These are phyloP conservation scores for Alternaria brassicicola DNA, from an alignment of 2,329 filamentous ascomycete species.

Conservation along the genomic window DNA sequence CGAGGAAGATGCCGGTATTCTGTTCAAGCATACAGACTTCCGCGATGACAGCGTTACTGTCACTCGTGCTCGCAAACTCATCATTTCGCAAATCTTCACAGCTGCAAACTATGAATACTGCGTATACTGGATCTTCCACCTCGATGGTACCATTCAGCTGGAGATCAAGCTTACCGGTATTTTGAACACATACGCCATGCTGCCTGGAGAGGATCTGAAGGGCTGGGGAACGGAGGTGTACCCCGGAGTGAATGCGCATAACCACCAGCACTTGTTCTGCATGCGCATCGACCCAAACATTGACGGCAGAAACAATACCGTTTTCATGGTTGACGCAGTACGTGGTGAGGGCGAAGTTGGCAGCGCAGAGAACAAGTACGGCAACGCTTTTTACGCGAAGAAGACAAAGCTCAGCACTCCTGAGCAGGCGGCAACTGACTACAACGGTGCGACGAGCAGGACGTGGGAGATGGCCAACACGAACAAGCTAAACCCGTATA, in stretches of 20 bases:
- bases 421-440: conserved; percentile 74
- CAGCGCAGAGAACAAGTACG: conserved; percentile 81
- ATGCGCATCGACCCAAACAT: conserved; percentile 85
- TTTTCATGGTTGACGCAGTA: conserved; percentile 81
- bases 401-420: conserved; percentile 79
- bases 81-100: conserved; percentile 91
- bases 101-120: conserved; percentile 96
- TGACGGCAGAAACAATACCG: conserved; percentile 82
- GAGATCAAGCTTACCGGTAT: conserved; percentile 91
- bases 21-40: conserved; percentile 96
- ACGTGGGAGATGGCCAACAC: conserved; percentile 93
- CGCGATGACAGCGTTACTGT: conserved; percentile 86
- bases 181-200: conserved; percentile 86
- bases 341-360: conserved; percentile 75
- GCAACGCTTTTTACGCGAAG: conserved; percentile 87
- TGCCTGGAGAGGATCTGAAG: conserved; percentile 77
- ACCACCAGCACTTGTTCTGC: conserved; percentile 95
- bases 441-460: conserved; percentile 76
- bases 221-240: conserved; percentile 94
- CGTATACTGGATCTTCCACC: conserved; percentile 87
- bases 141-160: conserved; percentile 89
- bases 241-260: conserved; percentile 89
- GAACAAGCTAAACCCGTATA: conserved; percentile 82
- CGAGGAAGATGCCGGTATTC: conserved; percentile 87
- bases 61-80: conserved; percentile 81